phyloP scores from a whole-genome alignment of 2,329 filamentous ascomycete genomes.

The Aspergillus clavatus region DNA sequence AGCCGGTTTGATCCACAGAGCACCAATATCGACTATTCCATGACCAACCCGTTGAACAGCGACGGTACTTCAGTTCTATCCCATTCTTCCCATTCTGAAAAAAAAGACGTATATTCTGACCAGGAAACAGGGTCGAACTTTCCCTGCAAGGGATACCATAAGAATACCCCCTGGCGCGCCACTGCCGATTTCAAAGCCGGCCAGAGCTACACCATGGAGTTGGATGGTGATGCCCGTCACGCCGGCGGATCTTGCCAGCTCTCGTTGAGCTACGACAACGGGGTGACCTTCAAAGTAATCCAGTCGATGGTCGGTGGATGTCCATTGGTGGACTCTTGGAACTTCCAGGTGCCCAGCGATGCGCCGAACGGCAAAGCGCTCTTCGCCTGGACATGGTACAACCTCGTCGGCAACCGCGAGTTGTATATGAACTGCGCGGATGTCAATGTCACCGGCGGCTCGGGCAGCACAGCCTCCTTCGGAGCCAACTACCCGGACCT shows the following conservation, averaged over 20 bases:
- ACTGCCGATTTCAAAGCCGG: conserved; percentile 59
- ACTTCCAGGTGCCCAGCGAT: conserved; percentile 60
- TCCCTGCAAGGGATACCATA: conserved; percentile 65
- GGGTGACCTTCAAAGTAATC: conserved; percentile 61
- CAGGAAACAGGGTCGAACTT: conserved; percentile 51
- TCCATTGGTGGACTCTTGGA: conserved; percentile 47
- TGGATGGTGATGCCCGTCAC: conserved; percentile 57
- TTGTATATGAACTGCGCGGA: conserved; percentile 78
- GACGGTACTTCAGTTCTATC: conserved; percentile 23
- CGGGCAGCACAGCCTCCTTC: conserved; percentile 3
- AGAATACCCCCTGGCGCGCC: conserved; percentile 43
- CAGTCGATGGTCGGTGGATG: conserved; percentile 55
- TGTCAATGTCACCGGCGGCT: conserved; percentile 49
- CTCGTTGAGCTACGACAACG: conserved; percentile 65
- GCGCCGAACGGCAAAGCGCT: conserved; percentile 55
- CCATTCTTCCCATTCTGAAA: too few species aligned
- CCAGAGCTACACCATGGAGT: conserved; percentile 55
- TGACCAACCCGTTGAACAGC: conserved; percentile 58
- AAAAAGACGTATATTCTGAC: not conserved
- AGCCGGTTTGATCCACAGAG: conserved; percentile 40
- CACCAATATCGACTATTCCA: conserved; percentile 59
- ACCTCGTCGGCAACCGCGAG: conserved; percentile 67
- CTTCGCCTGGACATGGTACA: conserved; percentile 71
- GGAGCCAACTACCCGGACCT: conserved; percentile 4
- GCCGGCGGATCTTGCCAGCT: conserved; percentile 69